A percentile compares a stretch with the other conserved stretches of the same genome.
Conservation (phyloP, 352 stramenopile genomes). For the Phytopythium ostracodes region DNA sequence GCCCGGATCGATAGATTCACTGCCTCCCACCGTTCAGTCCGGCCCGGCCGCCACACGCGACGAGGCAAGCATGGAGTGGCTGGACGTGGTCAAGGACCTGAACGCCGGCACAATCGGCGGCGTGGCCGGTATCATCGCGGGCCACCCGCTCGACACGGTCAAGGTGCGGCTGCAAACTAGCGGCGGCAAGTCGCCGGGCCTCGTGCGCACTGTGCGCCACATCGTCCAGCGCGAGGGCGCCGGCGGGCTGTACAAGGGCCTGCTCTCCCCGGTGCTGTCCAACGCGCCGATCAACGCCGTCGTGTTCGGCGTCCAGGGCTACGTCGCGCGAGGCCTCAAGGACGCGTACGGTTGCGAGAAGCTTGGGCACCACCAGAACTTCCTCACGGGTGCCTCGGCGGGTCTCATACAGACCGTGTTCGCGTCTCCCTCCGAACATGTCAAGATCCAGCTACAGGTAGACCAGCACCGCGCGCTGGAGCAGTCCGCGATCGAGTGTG, state of each 20-base stretch:
- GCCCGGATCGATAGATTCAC: too few species aligned
- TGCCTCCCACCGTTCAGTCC: too few species aligned
- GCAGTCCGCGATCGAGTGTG: slow-evolving; percentile 51
- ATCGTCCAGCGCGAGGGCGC: slow-evolving; percentile 59
- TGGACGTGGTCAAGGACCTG: slow-evolving; percentile 80
- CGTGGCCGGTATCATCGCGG: slow-evolving; percentile 70
- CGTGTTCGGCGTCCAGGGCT: slow-evolving; percentile 75
- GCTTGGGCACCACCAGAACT: slow-evolving; percentile 41
- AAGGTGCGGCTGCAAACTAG: slow-evolving; percentile 84
- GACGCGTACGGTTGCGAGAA: slow-evolving; percentile 22
- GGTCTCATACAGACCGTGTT: slow-evolving; percentile 70
- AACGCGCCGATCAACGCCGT: slow-evolving; percentile 86
- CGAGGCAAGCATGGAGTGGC: slow-evolving; percentile 53
- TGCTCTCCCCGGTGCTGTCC: slow-evolving; percentile 73
- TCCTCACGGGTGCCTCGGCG: slow-evolving; percentile 51
- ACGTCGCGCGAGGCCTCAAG: slow-evolving; percentile 40
- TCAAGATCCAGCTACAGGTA: slow-evolving; percentile 84
- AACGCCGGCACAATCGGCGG: slow-evolving; percentile 80
- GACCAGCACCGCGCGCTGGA: slow-evolving; percentile 34
- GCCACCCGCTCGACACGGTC: slow-evolving; percentile 84
- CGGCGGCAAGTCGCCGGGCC: slow-evolving; percentile 18
- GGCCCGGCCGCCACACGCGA: too few species aligned
- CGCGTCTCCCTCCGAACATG: slow-evolving; percentile 65
- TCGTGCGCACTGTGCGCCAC: slow-evolving; percentile 42
- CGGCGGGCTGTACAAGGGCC: slow-evolving; percentile 64